phyloP scores from a whole-genome alignment of 2,329 filamentous ascomycete species.

The Eutypa lata region DNA sequence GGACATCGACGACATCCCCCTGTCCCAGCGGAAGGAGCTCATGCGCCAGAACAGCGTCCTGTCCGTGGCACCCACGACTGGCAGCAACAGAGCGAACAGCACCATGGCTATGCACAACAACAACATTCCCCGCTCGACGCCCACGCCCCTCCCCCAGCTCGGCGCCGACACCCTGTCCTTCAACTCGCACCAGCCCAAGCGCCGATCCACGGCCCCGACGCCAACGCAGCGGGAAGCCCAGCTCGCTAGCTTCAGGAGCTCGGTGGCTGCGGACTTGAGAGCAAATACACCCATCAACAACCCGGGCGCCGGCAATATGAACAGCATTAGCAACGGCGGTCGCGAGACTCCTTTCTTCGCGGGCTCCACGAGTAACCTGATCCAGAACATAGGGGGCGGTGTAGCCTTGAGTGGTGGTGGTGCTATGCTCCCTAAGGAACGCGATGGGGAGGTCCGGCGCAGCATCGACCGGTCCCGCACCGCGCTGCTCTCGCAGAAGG shows the following conservation, averaged over 20 bases:
- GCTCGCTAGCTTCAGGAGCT: constrained; percentile 66
- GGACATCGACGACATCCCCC: constrained; percentile 66
- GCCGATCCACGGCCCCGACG: constrained; percentile 41
- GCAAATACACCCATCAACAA: constrained; percentile 31
- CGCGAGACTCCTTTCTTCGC: constrained; percentile 37
- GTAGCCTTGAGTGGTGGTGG: too few relatives aligned
- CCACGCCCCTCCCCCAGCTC: constrained; percentile 13
- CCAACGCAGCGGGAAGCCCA: constrained; percentile 51
- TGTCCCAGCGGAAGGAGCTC: constrained; percentile 63
- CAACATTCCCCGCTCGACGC: constrained; percentile 6
- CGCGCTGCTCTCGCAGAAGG: constrained; percentile 58
- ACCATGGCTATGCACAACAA: constrained; percentile 6
- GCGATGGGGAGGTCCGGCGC: constrained; percentile 41
- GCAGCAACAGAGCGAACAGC: constrained; percentile 10
- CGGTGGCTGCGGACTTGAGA: constrained; percentile 60
- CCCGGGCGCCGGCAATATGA: constrained; percentile 15
- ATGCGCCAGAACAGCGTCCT: constrained; percentile 52
- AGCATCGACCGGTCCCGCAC: constrained; percentile 53
- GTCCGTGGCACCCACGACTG: constrained; percentile 11
- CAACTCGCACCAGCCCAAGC: constrained; percentile 54
- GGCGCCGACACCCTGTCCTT: constrained; percentile 38
- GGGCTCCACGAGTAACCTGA: constrained; percentile 26
- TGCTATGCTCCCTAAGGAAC: too few relatives aligned
- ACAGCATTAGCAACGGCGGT: constrained; percentile 9
- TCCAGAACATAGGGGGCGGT: too few relatives aligned